Evolutionary conservation across 2,329 filamentous ascomycete species (phyloP), one percentile per base, ranked within the genome.

Genomic region (Ustilaginoidea virens): DNA sequence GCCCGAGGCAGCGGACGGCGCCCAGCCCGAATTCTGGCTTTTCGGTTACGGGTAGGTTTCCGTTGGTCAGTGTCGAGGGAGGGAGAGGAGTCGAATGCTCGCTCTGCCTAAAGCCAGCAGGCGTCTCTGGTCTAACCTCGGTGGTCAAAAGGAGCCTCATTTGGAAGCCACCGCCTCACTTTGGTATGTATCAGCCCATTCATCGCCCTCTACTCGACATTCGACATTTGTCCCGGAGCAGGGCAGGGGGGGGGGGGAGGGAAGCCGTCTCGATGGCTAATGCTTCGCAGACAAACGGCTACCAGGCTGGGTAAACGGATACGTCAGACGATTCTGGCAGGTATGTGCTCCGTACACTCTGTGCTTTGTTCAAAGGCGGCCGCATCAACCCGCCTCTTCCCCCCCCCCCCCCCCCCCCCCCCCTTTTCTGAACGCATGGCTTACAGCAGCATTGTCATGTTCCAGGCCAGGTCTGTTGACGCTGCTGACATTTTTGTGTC

Each of bases 241-340:
- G n/a, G n/a, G n/a, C n/a, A n/a, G n/a, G n/a, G n/a, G n/a, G n/a
- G n/a, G n/a, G n/a, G n/a, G n/a, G n/a, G n/a, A n/a, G n/a, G n/a
- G n/a, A n/a, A n/a, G n/a, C n/a, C n/a, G n/a, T n/a, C n/a, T n/a
- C n/a, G n/a, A n/a, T n/a, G n/a, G 19, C 29, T 17, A 21, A 17
- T 15, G 2, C 9, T 12, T 5, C 11, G 5, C 41, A 94, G 87
- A 96, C 49, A 69, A 73, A 42, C 69, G 85, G 33, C 62, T 96
- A 17, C 81, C 85, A 2, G 90, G 87, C 27, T 94, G 83, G 61
- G 85, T 96, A 14, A 80, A 75, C 41, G 85, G 86, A 41, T 98
- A 94, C 51, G 86, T 98, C 23, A 75, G 90, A 33, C 71, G 90
- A 21, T 96, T 98, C 56, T 98, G 90, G 90, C 90, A 98, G 74